Evolutionary conservation across 306 rosid species (phyloP).

Genomic region (Morella rubra): DNA sequence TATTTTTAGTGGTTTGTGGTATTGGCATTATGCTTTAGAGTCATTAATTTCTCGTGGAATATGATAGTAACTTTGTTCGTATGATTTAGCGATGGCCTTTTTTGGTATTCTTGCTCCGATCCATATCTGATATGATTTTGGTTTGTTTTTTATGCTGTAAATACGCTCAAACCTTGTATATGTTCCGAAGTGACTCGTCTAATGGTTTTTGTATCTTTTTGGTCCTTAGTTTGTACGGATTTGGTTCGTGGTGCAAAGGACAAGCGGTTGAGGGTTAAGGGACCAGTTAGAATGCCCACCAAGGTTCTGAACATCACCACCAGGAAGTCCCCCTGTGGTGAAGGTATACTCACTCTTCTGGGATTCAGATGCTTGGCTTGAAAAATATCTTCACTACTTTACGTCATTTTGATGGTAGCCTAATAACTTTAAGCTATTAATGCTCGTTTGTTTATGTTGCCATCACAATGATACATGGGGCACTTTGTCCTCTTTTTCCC

Average conservation of each 20-base stretch:
- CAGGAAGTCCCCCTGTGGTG: conserved; percentile 87
- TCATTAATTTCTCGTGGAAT: too few species aligned
- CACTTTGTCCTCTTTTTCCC: neutral
- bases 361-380: neutral
- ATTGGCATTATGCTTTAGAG: too few species aligned
- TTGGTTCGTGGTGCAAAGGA: conserved; percentile 91
- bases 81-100: neutral
- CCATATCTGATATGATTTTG: neutral
- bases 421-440: too few species aligned
- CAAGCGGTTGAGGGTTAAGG: conserved; percentile 77
- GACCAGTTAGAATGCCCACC: conserved; percentile 94
- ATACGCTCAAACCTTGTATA: neutral
- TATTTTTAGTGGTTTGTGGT: neutral
- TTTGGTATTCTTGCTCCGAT: too few species aligned
- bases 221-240: conserved; percentile 63
- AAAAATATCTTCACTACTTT: neutral
- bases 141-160: neutral
- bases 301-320: conserved; percentile 83
- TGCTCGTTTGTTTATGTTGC: neutral
- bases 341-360: conserved; percentile 42
- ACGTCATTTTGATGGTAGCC: too few species aligned
- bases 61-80: too few species aligned
- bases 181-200: neutral
- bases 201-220: neutral
- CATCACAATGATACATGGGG: neutral